These are phyloP conservation scores for Striga hermonthica DNA, from an alignment of 305 asterid species.

Conservation along the genomic window DNA sequence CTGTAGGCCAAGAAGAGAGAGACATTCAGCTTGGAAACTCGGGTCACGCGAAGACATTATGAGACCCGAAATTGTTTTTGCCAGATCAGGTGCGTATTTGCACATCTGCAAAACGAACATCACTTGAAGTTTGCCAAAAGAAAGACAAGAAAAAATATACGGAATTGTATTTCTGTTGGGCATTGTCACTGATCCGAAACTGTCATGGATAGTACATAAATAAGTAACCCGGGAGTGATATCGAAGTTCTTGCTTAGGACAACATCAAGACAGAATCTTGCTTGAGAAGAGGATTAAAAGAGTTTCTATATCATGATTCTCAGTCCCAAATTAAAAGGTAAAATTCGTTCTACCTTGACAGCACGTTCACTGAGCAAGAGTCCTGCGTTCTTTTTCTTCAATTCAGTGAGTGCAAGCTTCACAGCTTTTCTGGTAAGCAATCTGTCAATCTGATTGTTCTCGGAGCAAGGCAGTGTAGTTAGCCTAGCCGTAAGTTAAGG, in stretches of 20 bases:
- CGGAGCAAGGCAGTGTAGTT: conserved; percentile 35
- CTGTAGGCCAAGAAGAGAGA: conserved; percentile 63
- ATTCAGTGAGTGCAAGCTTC: conserved; percentile 64
- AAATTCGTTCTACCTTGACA: conserved; percentile 51
- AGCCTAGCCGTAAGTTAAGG: conserved; percentile 55
- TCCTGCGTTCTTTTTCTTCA: conserved; percentile 68
- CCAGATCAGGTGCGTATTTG: conserved; percentile 81
- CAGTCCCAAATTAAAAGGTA: conserved; percentile 9
- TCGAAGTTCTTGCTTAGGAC: neutral
- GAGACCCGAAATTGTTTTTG: conserved; percentile 70
- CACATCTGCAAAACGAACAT: conserved; percentile 45
- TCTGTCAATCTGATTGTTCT: conserved; percentile 38
- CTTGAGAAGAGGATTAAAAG: neutral
- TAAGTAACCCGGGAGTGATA: too few relatives aligned
- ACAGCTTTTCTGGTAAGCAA: conserved; percentile 63
- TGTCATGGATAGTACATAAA: too few relatives aligned
- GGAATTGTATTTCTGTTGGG: too few relatives aligned
- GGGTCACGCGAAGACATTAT: conserved; percentile 62
- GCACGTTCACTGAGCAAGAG: conserved; percentile 75
- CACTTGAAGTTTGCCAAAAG: too few relatives aligned
- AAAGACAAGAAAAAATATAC: too few relatives aligned
- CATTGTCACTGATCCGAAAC: too few relatives aligned
- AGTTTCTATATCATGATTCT: conserved; percentile 7
- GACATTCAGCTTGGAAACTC: conserved; percentile 66
- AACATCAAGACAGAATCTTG: neutral